Base-by-base conservation (phyloP, 805 yeast genomes). In the Teunomyces gatunensis region DNA sequence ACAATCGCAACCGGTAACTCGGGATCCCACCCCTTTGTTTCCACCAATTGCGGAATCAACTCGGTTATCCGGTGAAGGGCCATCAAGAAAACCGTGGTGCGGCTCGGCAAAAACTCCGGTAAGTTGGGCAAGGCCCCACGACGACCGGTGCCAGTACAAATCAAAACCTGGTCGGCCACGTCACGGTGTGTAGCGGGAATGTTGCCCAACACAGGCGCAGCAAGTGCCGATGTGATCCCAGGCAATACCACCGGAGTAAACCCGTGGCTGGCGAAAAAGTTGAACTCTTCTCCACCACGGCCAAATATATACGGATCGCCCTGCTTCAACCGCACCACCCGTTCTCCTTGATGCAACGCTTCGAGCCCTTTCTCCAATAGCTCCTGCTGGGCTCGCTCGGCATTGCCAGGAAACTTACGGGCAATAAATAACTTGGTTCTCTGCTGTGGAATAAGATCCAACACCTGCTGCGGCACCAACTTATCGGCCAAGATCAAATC, bases 251-350 rank as follows among this genome's bases (percentile, higher is more conserved):
- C 56, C 12, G 96, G 96, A 15, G 64, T 73, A 56, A 59, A 89
- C 0, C 96, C 96, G 56, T 85, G 78, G 18, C 73, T 57, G 25
- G 74, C 59, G 65, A 92, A 92, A 61, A 74, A 91, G 7, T 80
- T 57, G 62, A 65, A 88, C 60, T 92, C 98, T 68, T 92, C 98
- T 35, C 96, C 97, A 39, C 98, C 98, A 53, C 98, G 81, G 3
- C 98, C 98, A 63, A 89, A 92, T 28, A 92, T 87, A 65, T 89
- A 92, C 7, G 98, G 98, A 64, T 92, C 98, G 29, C 98, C 98
- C 68, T 92, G 98, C 65, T 92, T 92, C 55, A 92, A 76, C 49
- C 98, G 75, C 2, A 92, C 95, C 1, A 92, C 96, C 47, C 80
- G 81, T 57, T 80, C 75, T 12, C 97, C 97, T 44, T 75, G 65